Evolutionary conservation across 257 asterid genomes (phyloP), one percentile per base, ranked within the genome.

Genomic region (Jasminum sambac): DNA sequence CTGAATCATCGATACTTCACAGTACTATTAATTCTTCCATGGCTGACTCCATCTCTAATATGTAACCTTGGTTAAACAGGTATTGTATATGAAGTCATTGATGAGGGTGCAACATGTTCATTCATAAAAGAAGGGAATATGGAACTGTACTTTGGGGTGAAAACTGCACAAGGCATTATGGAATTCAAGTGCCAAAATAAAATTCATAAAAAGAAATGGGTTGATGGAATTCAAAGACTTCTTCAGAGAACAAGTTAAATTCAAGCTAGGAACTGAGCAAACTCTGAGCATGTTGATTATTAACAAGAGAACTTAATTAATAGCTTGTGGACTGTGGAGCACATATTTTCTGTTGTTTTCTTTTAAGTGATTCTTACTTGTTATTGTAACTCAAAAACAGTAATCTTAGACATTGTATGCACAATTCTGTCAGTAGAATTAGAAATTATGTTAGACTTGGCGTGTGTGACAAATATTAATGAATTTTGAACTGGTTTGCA

Each of bases 131-230:
- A 83, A 74, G 80, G 80, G 74, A 92, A 30, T 30, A 48, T 69
- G 77, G 98, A 89, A 78, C 72, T 86, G 39, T 81, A 83, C 78
- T 87, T 92, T 41, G 95, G 96, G 63, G 88, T 86, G 41, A 89
- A 81, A 81, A 89, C 98, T 50, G 86, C 86, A 58, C 88, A 75
- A 63, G 95, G 94, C 5, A 84, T 92, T 46, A 37, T 86, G 76
- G 96, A 88, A 83, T 92, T 89, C 81, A 92, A 89, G 81, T 92
- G 96, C 86, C 88, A 80, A 87, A 89, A 77, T 79, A 86, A 76
- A 79, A 72, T 75, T 70, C 86, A 88, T 43, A 85, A 81, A 63
- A 89, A 92, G 79, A 88, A 82, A 73, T 89, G 98, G 96, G 86
- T 88, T 67, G 79, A 74, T 38, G 90, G 89, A 68, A 86, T 92